phyloP scores from a whole-genome alignment of 2,329 filamentous ascomycete species.

The Cordyceps cicadae region DNA sequence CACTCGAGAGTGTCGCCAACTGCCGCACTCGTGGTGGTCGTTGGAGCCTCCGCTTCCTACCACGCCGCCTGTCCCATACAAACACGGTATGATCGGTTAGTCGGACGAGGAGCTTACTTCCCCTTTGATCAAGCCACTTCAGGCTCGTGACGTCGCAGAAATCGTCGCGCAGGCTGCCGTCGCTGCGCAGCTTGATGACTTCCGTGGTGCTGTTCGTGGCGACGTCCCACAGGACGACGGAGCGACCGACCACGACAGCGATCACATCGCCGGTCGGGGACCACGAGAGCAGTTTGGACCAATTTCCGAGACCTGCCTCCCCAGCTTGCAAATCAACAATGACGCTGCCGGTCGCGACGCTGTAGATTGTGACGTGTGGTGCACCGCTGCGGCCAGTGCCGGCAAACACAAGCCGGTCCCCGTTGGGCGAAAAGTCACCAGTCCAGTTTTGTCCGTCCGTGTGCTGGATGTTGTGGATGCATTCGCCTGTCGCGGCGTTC shows the following conservation, averaged over 20 bases:
- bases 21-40: neutral
- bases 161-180: neutral
- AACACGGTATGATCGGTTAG: neutral
- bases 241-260: neutral
- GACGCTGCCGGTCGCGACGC: neutral
- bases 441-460: slow-evolving; percentile 1
- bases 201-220: neutral
- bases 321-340: neutral
- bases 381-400: neutral
- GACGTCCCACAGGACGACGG: slow-evolving; percentile 3
- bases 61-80: slow-evolving; percentile 2
- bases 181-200: neutral
- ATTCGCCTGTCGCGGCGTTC: slow-evolving; percentile 1
- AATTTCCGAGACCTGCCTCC: neutral
- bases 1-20: neutral
- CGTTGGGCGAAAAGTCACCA: slow-evolving; percentile 5
- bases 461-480: neutral
- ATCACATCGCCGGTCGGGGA: neutral
- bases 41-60: neutral
- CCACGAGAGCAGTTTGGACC: slow-evolving; percentile 1
- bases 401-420: slow-evolving; percentile 6
- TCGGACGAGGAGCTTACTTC: slow-evolving; percentile 3
- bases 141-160: slow-evolving; percentile 1
- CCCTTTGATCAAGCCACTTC: slow-evolving; percentile 1
- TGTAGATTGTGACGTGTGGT: neutral